A percentile compares a stretch with the other conserved stretches of the same genome.
phyloP scores from a whole-genome alignment of 768 basidiomycete species.

The Termitomyces sp. region DNA sequence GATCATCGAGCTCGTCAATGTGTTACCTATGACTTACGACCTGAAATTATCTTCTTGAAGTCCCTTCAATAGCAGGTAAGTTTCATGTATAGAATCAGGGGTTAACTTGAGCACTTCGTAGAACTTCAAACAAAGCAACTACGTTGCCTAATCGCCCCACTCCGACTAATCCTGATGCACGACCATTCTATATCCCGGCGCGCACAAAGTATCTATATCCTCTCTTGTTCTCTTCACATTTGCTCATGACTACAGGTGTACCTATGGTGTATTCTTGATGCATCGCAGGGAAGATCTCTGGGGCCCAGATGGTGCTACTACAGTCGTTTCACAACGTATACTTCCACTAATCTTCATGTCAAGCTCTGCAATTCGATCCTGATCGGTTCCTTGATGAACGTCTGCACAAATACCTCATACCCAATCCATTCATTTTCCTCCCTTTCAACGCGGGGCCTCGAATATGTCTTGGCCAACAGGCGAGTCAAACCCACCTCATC shows the following conservation, averaged over 20 bases:
- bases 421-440: slow-evolving; percentile 53
- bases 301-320: slow-evolving; percentile 57
- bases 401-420: slow-evolving; percentile 45
- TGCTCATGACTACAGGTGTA: slow-evolving; percentile 18
- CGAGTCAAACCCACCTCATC: slow-evolving; percentile 7
- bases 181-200: slow-evolving; percentile 35
- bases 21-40: not conserved
- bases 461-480: slow-evolving; percentile 49
- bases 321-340: not conserved
- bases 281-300: slow-evolving; percentile 58
- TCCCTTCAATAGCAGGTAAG: slow-evolving; percentile 29
- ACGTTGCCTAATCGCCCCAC: slow-evolving; percentile 15
- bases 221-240: not conserved
- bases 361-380: slow-evolving; percentile 59
- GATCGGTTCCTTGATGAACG: slow-evolving; percentile 63
- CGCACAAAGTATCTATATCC: slow-evolving; percentile 20
- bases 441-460: slow-evolving; percentile 49
- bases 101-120: not conserved
- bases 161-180: slow-evolving; percentile 20
- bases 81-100: not conserved
- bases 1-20: slow-evolving; percentile 8
- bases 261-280: slow-evolving; percentile 51
- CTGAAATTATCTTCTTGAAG: slow-evolving; percentile 13
- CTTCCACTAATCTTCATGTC: not conserved
- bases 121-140: slow-evolving; percentile 18